A percentile compares a stretch with the other conserved stretches of the same genome.
phyloP scores from a whole-genome alignment of 441 rosid species.

The Cnidoscolus chayamansa region DNA sequence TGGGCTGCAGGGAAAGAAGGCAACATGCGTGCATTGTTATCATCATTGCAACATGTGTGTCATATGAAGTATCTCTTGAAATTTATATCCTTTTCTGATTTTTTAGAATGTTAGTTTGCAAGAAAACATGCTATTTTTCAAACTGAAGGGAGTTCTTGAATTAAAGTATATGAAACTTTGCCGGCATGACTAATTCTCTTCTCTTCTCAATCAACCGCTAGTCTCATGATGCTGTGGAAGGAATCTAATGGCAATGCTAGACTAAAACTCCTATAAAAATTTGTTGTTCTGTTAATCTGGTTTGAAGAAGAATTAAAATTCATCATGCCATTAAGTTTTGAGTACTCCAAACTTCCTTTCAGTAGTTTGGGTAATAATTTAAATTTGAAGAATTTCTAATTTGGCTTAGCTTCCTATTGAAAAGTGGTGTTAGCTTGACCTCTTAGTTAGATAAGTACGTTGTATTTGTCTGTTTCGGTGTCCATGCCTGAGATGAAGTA shows the following conservation, averaged over 20 bases:
- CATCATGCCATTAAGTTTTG: background rate
- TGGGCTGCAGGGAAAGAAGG: slow-evolving; percentile 95
- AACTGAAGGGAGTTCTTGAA: background rate
- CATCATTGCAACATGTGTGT: slow-evolving; percentile 75
- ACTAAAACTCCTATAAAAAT: background rate
- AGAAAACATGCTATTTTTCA: background rate
- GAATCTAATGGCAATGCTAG: background rate
- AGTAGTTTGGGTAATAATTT: too few relatives aligned
- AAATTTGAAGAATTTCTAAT: background rate
- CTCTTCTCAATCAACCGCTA: too few relatives aligned
- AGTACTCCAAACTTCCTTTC: too few relatives aligned
- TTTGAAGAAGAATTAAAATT: background rate
- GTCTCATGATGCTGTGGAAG: too few relatives aligned
- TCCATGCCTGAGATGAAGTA: background rate
- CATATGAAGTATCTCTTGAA: background rate
- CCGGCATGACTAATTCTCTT: background rate
- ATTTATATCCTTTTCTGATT: background rate
- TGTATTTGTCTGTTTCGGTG: background rate
- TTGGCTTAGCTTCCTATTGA: background rate
- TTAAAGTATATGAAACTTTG: background rate
- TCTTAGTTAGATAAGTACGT: background rate
- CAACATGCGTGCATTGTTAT: slow-evolving; percentile 84
- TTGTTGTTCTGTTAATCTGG: background rate
- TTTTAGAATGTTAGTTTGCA: slow-evolving; percentile 5
- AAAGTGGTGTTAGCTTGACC: background rate